phyloP scores from a whole-genome alignment of 345 rosid species.

The Aquilaria malaccensis region DNA sequence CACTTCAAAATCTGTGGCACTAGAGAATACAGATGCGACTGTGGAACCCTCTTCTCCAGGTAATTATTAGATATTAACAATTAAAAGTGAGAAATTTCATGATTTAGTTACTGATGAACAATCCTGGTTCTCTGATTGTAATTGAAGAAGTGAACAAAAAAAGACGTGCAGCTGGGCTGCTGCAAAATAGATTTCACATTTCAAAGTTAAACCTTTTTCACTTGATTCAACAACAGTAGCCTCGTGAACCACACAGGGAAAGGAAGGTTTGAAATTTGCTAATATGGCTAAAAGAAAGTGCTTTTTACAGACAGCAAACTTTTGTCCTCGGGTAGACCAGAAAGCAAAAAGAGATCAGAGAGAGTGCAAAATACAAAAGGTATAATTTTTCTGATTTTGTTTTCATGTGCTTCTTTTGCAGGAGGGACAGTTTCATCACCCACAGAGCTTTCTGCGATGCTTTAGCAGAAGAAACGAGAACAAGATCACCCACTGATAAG shows the following conservation, averaged over 20 bases:
- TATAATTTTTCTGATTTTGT: constrained; percentile 21
- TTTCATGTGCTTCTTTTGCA: constrained; percentile 16
- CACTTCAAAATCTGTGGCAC: constrained; percentile 65
- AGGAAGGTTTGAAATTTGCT: not conserved
- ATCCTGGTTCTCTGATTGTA: too few species aligned
- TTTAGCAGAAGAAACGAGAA: constrained; percentile 36
- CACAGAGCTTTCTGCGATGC: constrained; percentile 66
- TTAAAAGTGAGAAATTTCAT: not conserved
- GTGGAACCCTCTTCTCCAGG: constrained; percentile 61
- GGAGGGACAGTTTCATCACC: constrained; percentile 67
- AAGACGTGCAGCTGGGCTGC: not conserved
- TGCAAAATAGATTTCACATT: not conserved
- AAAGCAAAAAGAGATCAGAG: constrained; percentile 23
- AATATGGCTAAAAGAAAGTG: constrained; percentile 10
- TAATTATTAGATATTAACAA: constrained; percentile 7
- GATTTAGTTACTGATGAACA: too few species aligned
- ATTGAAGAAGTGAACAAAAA: not conserved
- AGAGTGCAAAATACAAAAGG: constrained; percentile 9
- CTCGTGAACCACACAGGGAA: constrained; percentile 14
- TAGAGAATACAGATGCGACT: constrained; percentile 52
- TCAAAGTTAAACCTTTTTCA: not conserved
- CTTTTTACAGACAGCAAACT: constrained; percentile 14
- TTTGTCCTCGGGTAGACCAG: constrained; percentile 21
- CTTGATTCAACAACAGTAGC: not conserved
- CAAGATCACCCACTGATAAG: constrained; percentile 19